A percentile compares a stretch with the other conserved stretches of the same genome.
These are phyloP conservation scores for Bipolaris victoriae DNA, from an alignment of 2,329 filamentous ascomycete genomes.

Conservation along the genomic window DNA sequence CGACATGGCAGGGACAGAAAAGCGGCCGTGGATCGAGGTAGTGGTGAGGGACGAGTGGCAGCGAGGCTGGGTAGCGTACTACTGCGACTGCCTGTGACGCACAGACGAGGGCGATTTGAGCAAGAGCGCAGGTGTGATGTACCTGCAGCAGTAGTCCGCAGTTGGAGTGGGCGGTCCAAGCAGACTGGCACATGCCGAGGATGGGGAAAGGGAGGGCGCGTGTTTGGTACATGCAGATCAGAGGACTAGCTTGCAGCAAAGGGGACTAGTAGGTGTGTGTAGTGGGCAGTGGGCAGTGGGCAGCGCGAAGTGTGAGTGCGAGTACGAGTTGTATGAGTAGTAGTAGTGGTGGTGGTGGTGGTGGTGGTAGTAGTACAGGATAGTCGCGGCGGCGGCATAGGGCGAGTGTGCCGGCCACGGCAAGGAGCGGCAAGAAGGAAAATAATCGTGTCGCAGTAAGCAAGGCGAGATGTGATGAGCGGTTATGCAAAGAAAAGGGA, in stretches of 20 bases:
- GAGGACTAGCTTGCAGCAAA: background rate
- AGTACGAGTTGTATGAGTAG: too few relatives aligned
- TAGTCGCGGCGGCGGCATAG: too few relatives aligned
- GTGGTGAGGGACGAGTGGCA: background rate
- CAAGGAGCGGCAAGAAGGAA: too few relatives aligned
- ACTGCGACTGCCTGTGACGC: slow-evolving; percentile 15
- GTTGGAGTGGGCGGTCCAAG: background rate
- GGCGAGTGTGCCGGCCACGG: too few relatives aligned
- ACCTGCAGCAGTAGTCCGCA: slow-evolving; percentile 16
- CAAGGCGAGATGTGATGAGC: too few relatives aligned
- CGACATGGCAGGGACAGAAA: slow-evolving; percentile 26
- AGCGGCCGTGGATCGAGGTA: background rate
- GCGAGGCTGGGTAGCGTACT: slow-evolving; percentile 25
- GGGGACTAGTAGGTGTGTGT: background rate
- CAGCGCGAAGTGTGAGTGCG: too few relatives aligned
- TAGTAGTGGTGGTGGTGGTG: too few relatives aligned
- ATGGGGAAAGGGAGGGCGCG: background rate
- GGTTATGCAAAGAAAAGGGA: too few relatives aligned
- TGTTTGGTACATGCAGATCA: slow-evolving; percentile 1
- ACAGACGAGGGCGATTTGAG: slow-evolving; percentile 13
- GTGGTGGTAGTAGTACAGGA: too few relatives aligned
- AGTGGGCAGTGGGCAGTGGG: background rate
- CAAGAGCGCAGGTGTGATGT: slow-evolving; percentile 19
- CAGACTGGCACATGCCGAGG: background rate
- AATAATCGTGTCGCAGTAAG: too few relatives aligned